Evolutionary conservation across 202 grass and related monocot species (phyloP), one percentile per base, ranked within the genome.

Genomic region (Eragrostis tef): DNA sequence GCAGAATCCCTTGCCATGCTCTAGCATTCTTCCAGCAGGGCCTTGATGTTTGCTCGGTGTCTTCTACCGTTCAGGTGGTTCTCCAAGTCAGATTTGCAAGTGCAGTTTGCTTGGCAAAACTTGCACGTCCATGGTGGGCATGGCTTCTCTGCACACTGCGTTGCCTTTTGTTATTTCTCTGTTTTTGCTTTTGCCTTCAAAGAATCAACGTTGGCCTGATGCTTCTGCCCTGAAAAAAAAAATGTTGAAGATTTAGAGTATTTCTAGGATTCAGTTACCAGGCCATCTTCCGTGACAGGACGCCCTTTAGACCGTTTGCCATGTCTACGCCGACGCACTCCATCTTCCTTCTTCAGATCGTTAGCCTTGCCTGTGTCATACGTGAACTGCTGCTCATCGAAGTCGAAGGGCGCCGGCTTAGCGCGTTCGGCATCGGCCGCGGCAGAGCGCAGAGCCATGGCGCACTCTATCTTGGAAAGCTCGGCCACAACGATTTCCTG

Each of bases 401-500:
- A 21, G 11, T 5, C 20, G 58, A 64, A 57, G 0, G 29, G 10
- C 51, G 0, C 19, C n/a, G 19, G 11, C 7, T 3, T 3, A 8
- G 71, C 19, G 13, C 51, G 11, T 20, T 21, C 1, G 31, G n/a
- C 73, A 21, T 17, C 53, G 53, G 53, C 53, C 11, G 54, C 1
- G 54, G n/a, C 54, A 0, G 74, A 6, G 16, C 42, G 49, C 39
- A 79, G 59, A 12, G 74, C 86, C 73, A 73, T 67, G 58, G 67
- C 41, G 9, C 58, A 3, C 58, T 87, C 86, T 44, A 83, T 87
- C 86, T 60, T 83, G 80, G 26, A 49, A 2, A 84, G 62, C 81
- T 88, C 86, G 5, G 42, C 21, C 3, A 45, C 4, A 52, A 88
- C 74, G 74, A 88, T 74, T 29, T 88, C 80, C 80, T 84, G 68